A percentile compares a stretch with the other conserved stretches of the same genome.
Evolutionary conservation across 108 stramenopile species (phyloP).

Genomic region (Cylindrotheca closterium): DNA sequence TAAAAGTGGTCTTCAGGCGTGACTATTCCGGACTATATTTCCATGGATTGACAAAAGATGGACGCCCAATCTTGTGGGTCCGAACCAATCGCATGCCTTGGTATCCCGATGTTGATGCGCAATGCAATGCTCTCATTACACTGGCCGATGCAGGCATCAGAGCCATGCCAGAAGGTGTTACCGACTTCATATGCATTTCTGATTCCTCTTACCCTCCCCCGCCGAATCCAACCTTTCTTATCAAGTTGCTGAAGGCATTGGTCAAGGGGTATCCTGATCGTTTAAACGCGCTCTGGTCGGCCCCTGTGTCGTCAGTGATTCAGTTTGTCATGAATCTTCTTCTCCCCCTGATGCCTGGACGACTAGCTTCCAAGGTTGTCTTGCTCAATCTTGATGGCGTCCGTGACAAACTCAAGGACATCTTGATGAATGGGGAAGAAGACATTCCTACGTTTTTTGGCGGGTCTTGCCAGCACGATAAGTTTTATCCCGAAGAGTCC

Average conservation of each 20-base stretch:
- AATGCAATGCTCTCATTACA: constrained; percentile 82
- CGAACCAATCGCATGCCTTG: constrained; percentile 86
- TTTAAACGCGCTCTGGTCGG: constrained; percentile 69
- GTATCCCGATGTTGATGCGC: constrained; percentile 88
- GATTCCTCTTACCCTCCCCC: constrained; percentile 86
- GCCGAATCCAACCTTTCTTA: constrained; percentile 85
- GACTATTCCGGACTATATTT: constrained; percentile 75
- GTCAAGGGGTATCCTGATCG: constrained; percentile 88
- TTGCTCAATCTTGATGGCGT: constrained; percentile 59
- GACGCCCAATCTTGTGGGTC: constrained; percentile 84
- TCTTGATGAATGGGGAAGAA: constrained; percentile 79
- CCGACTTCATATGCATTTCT: constrained; percentile 83
- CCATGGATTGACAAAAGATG: constrained; percentile 87
- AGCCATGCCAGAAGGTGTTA: constrained; percentile 81
- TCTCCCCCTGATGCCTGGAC: constrained; percentile 85
- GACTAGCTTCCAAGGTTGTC: constrained; percentile 73
- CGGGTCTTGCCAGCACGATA: constrained; percentile 75
- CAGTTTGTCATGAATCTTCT: constrained; percentile 88
- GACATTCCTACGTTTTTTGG: constrained; percentile 88
- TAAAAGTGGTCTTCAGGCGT: too few species aligned
- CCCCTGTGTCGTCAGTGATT: constrained; percentile 78
- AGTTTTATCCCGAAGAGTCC: constrained; percentile 73
- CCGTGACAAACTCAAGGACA: constrained; percentile 45
- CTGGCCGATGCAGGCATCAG: constrained; percentile 83
- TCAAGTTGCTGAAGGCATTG: constrained; percentile 82